Base-by-base conservation (phyloP, 257 asterid species). In the Rehmannia glutinosa region DNA sequence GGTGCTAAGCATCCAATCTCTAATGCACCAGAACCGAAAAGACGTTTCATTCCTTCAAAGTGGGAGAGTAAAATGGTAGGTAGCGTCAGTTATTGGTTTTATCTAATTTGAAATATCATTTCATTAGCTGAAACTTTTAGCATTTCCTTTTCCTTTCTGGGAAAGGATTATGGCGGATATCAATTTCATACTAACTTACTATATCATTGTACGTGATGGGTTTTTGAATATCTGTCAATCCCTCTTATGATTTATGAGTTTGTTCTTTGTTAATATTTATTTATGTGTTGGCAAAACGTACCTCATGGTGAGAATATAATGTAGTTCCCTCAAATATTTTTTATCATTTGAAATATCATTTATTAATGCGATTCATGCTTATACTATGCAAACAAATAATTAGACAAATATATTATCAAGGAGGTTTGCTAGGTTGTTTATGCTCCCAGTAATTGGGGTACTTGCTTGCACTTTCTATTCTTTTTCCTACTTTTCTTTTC, bases 11-110 rank as follows among this genome's bases (percentile, higher is more conserved):
- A 91, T 74, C 97, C 99, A 30, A 78, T 94, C 52, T 88, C 97
- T 32, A 85, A 82, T 81, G 96, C 95, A 11, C 97, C 99, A 6
- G 99, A 94, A 82, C 99, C 99, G 47, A 94, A 94, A 84, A 84
- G 99, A 24, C 99, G 99, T 60, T 94, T 94, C 82, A 83, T 82
- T 77, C 97, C 91, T 58, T 94, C 99, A 41, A 90, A 87, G 81
- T 88, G 87, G 96, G 99, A 94, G 83, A 83, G 88, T 77, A 88
- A 77, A 81, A 77, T 30, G 99, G 99, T 94, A 66, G 36, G 56
- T 59, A 49, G 12, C 57, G 28, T 65, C 53, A 19, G 17, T n/a
- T 68, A 35, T 12, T 68, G 28, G n/a, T 8, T 43, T 36, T 60
- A 32, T 32, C 39, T 49, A 20, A 11, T 72, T 30, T 28, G 33